Evolutionary conservation across 805 yeast species (phyloP).

Genomic region (Yamadazyma sp.): DNA sequence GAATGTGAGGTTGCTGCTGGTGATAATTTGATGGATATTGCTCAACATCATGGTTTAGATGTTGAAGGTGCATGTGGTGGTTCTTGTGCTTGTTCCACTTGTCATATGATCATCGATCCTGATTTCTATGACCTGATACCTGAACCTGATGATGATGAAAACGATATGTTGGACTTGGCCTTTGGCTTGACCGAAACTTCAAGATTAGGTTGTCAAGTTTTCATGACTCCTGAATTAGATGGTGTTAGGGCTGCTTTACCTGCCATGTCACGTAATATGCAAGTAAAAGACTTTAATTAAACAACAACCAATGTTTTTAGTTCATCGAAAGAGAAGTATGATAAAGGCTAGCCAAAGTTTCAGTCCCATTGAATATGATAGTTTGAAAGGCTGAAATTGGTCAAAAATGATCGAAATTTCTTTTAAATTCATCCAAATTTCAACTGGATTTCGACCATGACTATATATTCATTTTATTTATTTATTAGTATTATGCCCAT

Average conservation of each 20-base stretch:
- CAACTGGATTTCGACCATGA: too few relatives aligned
- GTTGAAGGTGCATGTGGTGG: constrained; percentile 99
- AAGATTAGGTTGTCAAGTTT: constrained; percentile 90
- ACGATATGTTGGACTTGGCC: constrained; percentile 97
- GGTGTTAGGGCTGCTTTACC: constrained; percentile 95
- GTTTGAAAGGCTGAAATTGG: not conserved
- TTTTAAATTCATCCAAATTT: too few relatives aligned
- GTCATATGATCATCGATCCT: constrained; percentile 96
- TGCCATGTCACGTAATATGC: constrained; percentile 94
- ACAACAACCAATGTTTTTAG: too few relatives aligned
- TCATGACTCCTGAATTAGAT: constrained; percentile 85
- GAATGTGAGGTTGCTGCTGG: constrained; percentile 88
- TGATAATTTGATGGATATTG: constrained; percentile 87
- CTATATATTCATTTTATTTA: too few relatives aligned
- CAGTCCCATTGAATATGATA: not conserved
- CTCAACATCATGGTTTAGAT: constrained; percentile 88
- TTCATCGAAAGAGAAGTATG: too few relatives aligned
- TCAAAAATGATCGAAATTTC: too few relatives aligned
- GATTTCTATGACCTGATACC: constrained; percentile 87
- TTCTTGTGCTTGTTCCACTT: constrained; percentile 97
- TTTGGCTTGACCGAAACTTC: constrained; percentile 97
- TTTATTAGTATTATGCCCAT: too few relatives aligned
- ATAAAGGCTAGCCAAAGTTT: too few relatives aligned
- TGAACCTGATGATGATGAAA: constrained; percentile 96
- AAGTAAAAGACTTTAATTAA: constrained; percentile 69